These are phyloP conservation scores for Colletotrichum higginsianum DNA, from an alignment of 2,329 filamentous ascomycete genomes.

Conservation along the genomic window DNA sequence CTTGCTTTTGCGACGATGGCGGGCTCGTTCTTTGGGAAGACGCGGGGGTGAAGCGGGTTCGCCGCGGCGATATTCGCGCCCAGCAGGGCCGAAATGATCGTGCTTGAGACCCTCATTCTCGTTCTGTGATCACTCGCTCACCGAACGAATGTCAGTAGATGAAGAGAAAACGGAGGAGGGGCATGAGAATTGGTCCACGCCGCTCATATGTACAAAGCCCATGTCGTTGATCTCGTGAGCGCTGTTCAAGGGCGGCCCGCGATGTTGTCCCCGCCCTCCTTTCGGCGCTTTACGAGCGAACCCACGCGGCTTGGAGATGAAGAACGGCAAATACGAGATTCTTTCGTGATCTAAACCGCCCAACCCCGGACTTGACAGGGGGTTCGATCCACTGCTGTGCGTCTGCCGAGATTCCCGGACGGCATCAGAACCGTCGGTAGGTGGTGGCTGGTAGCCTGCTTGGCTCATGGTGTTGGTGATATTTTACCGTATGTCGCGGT, in stretches of 20 bases:
- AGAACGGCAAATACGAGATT: conserved; percentile 38
- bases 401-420: too few species aligned
- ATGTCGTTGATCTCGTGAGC: background rate
- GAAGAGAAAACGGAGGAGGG: background rate
- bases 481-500: too few species aligned
- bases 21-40: background rate
- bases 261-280: background rate
- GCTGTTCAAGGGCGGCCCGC: background rate
- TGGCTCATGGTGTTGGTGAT: too few species aligned
- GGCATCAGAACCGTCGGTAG: too few species aligned
- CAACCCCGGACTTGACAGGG: conserved; percentile 25
- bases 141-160: conserved; percentile 4
- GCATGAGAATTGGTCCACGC: background rate
- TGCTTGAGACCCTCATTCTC: conserved; percentile 25
- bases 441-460: too few species aligned
- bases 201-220: conserved; percentile 4
- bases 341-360: conserved; percentile 22
- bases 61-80: conserved; percentile 10
- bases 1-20: conserved; percentile 1
- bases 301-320: conserved; percentile 27
- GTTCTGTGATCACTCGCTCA: conserved; percentile 24
- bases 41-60: conserved; percentile 29
- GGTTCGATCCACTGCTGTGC: conserved; percentile 13
- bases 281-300: background rate
- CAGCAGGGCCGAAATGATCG: conserved; percentile 21